Evolutionary conservation across 139 green algal species (phyloP), one percentile per base, ranked within the genome.

Genomic region (Volvox reticuliferus): DNA sequence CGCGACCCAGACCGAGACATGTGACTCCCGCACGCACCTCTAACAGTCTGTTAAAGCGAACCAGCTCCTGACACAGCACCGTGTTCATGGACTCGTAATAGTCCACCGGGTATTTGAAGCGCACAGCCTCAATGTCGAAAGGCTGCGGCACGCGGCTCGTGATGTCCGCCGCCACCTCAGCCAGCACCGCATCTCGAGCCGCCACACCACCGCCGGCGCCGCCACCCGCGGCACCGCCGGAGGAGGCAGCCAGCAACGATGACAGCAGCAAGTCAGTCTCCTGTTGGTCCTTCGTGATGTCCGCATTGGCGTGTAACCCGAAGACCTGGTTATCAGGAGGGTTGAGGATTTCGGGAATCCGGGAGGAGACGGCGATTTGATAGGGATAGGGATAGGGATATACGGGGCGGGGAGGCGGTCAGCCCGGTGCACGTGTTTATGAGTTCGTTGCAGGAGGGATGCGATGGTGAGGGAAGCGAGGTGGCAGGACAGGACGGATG

Each of bases 41-140:
- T 28, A 97, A 91, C 61, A 97, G 90, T 5, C 94, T 78, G 92
- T 98, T 98, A 93, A 97, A 98, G 73, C 96, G 95, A 86, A 98
- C 95, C 77, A 98, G 93, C 95, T 98, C 96, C 91, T 91, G 96
- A 50, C 89, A 95, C 86, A 98, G 91, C 91, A 98, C 96, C 30
- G 95, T 97, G 92, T 98, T 98, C 94, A 98, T 97, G 55, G 71
- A 94, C 91, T 98, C 95, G 75, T 97, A 92, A 92, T 98, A 98
- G 65, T 96, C 91, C 75, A 97, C 96, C 50, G 96, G 96, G 89
- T 97, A 98, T 93, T 93, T 95, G 92, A 89, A 93, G 14, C 91
- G 87, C 37, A 93, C 96, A 6, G 93, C 93, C 93, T 98, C 96
- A 65, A 97, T 95, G 92, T 98, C 96, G 90, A 98, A 98, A 0